These are phyloP conservation scores for Apiotrichum porosum DNA, from an alignment of 1,284 basidiomycete genomes.

Conservation along the genomic window DNA sequence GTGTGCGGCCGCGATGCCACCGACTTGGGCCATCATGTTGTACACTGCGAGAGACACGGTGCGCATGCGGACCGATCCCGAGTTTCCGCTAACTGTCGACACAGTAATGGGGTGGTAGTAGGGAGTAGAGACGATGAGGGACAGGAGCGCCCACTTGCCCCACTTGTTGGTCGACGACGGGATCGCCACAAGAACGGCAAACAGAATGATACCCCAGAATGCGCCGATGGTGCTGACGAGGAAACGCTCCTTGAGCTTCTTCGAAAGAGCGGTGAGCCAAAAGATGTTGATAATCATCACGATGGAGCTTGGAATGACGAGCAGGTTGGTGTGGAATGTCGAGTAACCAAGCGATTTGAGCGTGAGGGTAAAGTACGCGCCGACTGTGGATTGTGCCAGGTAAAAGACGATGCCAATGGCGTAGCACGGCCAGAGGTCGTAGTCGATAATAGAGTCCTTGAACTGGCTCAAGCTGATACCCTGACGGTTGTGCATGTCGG, in stretches of 20 bases:
- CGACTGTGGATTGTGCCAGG: constrained; percentile 28
- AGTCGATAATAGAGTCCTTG: constrained; percentile 39
- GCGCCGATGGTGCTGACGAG: constrained; percentile 14
- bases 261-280: constrained; percentile 26
- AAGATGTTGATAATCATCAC: constrained; percentile 41
- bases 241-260: constrained; percentile 28
- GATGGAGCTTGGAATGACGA: constrained; percentile 36
- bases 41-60: constrained; percentile 37
- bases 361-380: constrained; percentile 31
- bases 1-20: constrained; percentile 29
- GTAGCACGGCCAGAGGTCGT: constrained; percentile 49
- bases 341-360: constrained; percentile 31
- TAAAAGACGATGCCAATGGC: constrained; percentile 26
- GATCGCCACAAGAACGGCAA: constrained; percentile 24
- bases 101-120: constrained; percentile 22
- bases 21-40: constrained; percentile 40
- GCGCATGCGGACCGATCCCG: constrained; percentile 37
- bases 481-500: constrained; percentile 50
- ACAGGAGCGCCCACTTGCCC: constrained; percentile 18
- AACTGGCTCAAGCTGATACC: constrained; percentile 31
- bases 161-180: constrained; percentile 22
- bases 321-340: constrained; percentile 46
- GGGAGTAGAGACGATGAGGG: constrained; percentile 19
- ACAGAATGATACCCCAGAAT: constrained; percentile 32
- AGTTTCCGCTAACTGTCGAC: constrained; percentile 29